Base-by-base conservation (phyloP, 2,329 filamentous ascomycete species). In the Aspergillus fumigatiaffinis region DNA sequence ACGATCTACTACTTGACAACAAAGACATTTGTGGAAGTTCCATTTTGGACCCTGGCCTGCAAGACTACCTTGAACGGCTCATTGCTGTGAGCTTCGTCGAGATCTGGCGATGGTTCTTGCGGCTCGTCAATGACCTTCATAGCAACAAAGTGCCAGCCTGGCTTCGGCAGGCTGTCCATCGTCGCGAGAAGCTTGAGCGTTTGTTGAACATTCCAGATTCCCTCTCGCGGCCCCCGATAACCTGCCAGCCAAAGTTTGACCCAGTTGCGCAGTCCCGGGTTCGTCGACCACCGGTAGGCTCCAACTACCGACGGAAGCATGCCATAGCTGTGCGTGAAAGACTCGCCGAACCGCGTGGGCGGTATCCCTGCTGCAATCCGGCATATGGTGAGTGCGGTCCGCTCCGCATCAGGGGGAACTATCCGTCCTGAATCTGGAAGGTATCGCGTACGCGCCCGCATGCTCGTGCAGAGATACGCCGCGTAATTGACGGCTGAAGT, bases 281-380 rank as follows among this genome's bases (percentile, higher is more conserved):
- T 60, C 2, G 23, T 42, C 2, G 58, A 60, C 58, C 58, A 60
- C 20, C 58, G 58, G 55, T 58, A 54, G 3, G 58, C 58, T 12
- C 58, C 58, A 9, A 60, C 58, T 14, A 60, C 58, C 20, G 58
- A 58, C 1, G 58, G 58, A 4, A 60, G 55, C 58, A 60, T 60
- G 47, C 58, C 58, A 23, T 60, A 58, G 26, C 47, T 48, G 48
- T 60, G 54, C 4, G 58, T 60, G 20, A 58, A 60, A 23, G 58
- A 54, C 25, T 57, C 42, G 26, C 55, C 58, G 23, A 60, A 60
- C 4, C n/a, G 51, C 8, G 47, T 26, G 12, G 58, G 58, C 8
- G 58, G 49, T 17, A 51, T 55, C 17, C 50, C 35, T 14, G 58
- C 58, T 35, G 58, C 58, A 32, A 60, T 55, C 14, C 58, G 58